A percentile compares a stretch with the other conserved stretches of the same genome.
phyloP scores from a whole-genome alignment of 257 asterid species.

The Dorcoceras hygrometricum region DNA sequence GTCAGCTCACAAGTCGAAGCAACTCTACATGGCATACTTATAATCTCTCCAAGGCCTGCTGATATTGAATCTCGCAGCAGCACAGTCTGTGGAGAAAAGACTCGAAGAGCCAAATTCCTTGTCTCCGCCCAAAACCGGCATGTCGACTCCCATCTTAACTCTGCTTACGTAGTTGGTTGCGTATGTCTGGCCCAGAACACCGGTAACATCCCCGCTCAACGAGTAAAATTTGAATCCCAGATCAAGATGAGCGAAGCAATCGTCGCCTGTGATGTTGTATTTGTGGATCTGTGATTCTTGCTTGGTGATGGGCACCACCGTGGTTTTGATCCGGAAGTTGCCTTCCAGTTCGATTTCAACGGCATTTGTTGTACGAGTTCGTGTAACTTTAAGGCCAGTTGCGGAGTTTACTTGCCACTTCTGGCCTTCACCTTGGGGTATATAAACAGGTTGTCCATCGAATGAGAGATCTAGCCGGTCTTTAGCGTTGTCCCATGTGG shows the following conservation, averaged over 20 bases:
- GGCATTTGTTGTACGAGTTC: slow-evolving; percentile 45
- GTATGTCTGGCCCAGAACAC: slow-evolving; percentile 78
- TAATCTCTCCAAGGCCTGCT: slow-evolving; percentile 17
- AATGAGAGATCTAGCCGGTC: slow-evolving; percentile 57
- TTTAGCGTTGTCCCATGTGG: slow-evolving; percentile 50
- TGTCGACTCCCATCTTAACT: slow-evolving; percentile 73
- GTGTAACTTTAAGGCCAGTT: slow-evolving; percentile 33
- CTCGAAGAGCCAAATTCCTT: slow-evolving; percentile 54
- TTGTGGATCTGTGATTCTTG: slow-evolving; percentile 58
- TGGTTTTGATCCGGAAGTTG: slow-evolving; percentile 68
- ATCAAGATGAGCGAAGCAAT: slow-evolving; percentile 85
- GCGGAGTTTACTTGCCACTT: slow-evolving; percentile 35
- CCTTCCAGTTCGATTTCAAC: slow-evolving; percentile 63
- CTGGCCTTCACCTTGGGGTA: slow-evolving; percentile 44
- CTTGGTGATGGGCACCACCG: slow-evolving; percentile 62
- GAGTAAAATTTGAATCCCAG: slow-evolving; percentile 73
- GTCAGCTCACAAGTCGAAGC: too few species aligned
- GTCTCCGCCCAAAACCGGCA: slow-evolving; percentile 86
- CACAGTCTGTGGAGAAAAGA: slow-evolving; percentile 65
- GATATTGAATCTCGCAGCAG: slow-evolving; percentile 56
- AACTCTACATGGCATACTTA: slow-evolving; percentile 42
- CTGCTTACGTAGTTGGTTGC: slow-evolving; percentile 54
- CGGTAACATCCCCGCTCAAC: slow-evolving; percentile 54
- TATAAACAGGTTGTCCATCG: slow-evolving; percentile 41
- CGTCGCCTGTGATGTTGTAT: slow-evolving; percentile 63